Percentiles rank a stretch among this genome's conserved stretches.
These are phyloP conservation scores for Tulasnella sp. DNA, from an alignment of 768 basidiomycete species.

Conservation along the genomic window DNA sequence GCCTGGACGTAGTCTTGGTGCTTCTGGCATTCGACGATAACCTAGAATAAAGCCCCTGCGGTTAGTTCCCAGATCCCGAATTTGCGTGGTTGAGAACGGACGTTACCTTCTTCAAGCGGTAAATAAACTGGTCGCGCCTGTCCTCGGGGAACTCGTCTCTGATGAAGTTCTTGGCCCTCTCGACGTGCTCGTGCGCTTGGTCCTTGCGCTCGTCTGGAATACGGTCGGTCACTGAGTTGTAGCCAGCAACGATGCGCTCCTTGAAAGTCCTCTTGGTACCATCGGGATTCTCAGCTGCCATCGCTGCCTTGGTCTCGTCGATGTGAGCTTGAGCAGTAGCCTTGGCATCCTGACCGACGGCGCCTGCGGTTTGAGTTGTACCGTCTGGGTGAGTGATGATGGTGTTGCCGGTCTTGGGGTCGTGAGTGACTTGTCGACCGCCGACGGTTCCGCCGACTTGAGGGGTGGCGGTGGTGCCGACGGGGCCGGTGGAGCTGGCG, in stretches of 20 bases:
- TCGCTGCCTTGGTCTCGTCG: conserved; percentile 11
- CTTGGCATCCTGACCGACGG: conserved; percentile 35
- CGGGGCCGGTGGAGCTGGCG: conserved; percentile 45
- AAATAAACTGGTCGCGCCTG: conserved; percentile 88
- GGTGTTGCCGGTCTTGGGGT: conserved; percentile 19
- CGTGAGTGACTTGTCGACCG: conserved; percentile 35
- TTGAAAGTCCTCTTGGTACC: conserved; percentile 32
- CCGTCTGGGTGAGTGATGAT: not conserved
- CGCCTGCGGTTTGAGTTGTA: conserved; percentile 32
- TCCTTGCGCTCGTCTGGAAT: conserved; percentile 69
- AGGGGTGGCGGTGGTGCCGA: conserved; percentile 43
- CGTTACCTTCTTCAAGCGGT: conserved; percentile 80
- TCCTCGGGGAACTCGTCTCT: conserved; percentile 86
- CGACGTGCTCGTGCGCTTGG: conserved; percentile 48
- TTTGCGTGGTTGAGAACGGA: too few relatives aligned
- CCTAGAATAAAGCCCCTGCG: conserved; percentile 48
- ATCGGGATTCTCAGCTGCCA: conserved; percentile 16
- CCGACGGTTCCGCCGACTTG: conserved; percentile 52
- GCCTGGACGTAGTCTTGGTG: conserved; percentile 86
- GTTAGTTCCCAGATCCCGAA: too few relatives aligned
- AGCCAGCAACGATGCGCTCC: conserved; percentile 36
- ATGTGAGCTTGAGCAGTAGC: conserved; percentile 34
- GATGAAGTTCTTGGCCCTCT: conserved; percentile 63
- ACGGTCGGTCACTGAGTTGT: conserved; percentile 43
- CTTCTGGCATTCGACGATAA: conserved; percentile 86